phyloP scores from a whole-genome alignment of 2,329 filamentous ascomycete genomes.

The Pseudohalonectria lignicola region DNA sequence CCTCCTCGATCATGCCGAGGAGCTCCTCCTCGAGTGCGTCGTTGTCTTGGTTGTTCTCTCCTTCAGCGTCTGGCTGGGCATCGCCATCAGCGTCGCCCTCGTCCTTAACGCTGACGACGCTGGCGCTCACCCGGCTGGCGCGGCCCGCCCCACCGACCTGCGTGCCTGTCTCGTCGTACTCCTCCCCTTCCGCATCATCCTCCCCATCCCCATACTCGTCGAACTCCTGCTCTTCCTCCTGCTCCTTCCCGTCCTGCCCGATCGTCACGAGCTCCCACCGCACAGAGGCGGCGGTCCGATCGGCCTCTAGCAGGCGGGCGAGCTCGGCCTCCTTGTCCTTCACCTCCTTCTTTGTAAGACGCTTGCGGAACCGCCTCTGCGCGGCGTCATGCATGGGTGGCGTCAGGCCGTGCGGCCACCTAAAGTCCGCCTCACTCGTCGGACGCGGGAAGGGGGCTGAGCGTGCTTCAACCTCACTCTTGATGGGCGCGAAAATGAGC shows the following conservation, averaged over 20 bases:
- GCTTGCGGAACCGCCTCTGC: constrained; percentile 73
- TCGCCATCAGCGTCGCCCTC: constrained; percentile 24
- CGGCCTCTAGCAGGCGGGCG: constrained; percentile 59
- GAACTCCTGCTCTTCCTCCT: constrained; percentile 35
- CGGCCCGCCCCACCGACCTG: too few species aligned
- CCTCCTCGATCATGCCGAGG: too few species aligned
- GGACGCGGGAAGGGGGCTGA: constrained; percentile 52
- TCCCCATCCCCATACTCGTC: constrained; percentile 51
- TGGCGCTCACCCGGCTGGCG: too few species aligned
- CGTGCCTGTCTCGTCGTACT: constrained; percentile 33
- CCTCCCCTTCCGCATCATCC: constrained; percentile 25
- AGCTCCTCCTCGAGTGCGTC: too few species aligned
- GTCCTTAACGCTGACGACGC: constrained; percentile 16
- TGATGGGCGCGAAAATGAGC: constrained; percentile 59
- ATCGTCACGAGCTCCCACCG: constrained; percentile 56
- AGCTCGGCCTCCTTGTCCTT: constrained; percentile 76
- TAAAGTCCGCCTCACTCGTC: constrained; percentile 57
- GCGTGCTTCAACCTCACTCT: constrained; percentile 54
- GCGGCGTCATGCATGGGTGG: constrained; percentile 80
- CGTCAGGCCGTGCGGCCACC: constrained; percentile 77
- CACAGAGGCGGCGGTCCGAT: constrained; percentile 49
- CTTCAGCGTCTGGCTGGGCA: constrained; percentile 10
- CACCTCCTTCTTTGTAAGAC: constrained; percentile 72
- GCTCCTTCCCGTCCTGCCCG: constrained; percentile 19
- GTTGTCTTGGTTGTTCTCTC: too few species aligned